Base-by-base conservation (phyloP, 169 alveolate species). In the Cryptosporidium ryanae region DNA sequence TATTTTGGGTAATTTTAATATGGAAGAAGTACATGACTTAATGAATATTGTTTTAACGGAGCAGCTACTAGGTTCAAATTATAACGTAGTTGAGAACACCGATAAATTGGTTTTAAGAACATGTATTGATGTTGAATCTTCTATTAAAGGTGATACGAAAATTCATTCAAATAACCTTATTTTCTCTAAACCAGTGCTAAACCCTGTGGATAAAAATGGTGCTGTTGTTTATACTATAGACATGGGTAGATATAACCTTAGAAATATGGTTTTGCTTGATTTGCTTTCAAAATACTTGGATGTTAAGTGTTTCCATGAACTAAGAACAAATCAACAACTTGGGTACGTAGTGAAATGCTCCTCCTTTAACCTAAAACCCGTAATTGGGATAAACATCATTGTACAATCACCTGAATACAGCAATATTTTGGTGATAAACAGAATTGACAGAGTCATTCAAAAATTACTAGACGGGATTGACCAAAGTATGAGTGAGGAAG, bases 331-430 rank as follows among this genome's bases (percentile, higher is more conserved):
- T 32, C 83, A 68, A 38, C 83, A 68, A 54, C 48, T 68, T 23
- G 83, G 83, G 7, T 68, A 68, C 59, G 52, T 68, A n/a, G 83
- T 68, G 8, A 32, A 21, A 50, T 46, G 59, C n/a, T 21, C 44
- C 5, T 32, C 66, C 23, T 68, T 49, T n/a, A 68, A 68, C 55
- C 21, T 68, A 6, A 68, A 68, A 48, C 83, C 83, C n/a, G 83
- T 66, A 15, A 68, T 68, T 68, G 83, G 83, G n/a, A 68, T 68
- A 49, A 32, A 25, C 55, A 31, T 68, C 32, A 50, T 64, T 31
- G 83, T 68, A 27, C 83, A 68, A 21, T 68, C 83, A 25, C 31
- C 83, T 31, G 83, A 68, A n/a, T 68, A 32, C 38, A 50, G 66
- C 50, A 68, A 68, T 29, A n/a, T 57, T 1, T 66, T 49, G 43